Percentiles rank a stretch among this genome's conserved stretches.
Conservation (phyloP, 768 basidiomycete species). For the Arthromyces matolae region DNA sequence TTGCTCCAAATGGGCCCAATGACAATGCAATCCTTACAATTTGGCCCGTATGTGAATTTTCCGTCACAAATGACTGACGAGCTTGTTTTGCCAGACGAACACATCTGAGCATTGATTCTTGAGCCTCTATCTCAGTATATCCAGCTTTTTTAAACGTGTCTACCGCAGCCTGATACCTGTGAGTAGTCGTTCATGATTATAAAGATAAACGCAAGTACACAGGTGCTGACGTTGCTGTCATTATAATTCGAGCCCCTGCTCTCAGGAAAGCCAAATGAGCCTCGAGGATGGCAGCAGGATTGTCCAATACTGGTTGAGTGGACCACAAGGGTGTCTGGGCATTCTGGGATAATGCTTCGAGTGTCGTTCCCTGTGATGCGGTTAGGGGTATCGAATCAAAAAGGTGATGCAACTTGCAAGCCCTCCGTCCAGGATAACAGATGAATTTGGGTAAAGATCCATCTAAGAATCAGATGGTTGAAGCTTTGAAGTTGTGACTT, state of each 20-base stretch:
- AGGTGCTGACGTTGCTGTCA: conserved; percentile 59
- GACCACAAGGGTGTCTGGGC: conserved; percentile 69
- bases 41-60: conserved; percentile 9
- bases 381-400: background rate
- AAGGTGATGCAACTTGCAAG: conserved; percentile 32
- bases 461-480: too few relatives aligned
- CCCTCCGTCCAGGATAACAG: conserved; percentile 41
- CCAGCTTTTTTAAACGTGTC: conserved; percentile 52
- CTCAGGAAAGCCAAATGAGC: conserved; percentile 61
- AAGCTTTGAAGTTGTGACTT: too few relatives aligned
- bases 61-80: conserved; percentile 24
- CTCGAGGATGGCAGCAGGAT: conserved; percentile 50
- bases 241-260: conserved; percentile 63
- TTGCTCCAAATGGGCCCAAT: conserved; percentile 72
- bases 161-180: conserved; percentile 65
- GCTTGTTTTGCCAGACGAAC: conserved; percentile 52
- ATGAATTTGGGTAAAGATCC: conserved; percentile 11
- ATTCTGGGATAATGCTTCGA: conserved; percentile 49
- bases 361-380: conserved; percentile 51
- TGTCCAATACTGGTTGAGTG: conserved; percentile 50
- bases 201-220: too few relatives aligned
- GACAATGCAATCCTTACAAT: conserved; percentile 60
- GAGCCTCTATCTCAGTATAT: conserved; percentile 39
- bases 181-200: background rate
- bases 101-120: conserved; percentile 47